Evolutionary conservation across 495 filamentous ascomycete genomes (phyloP).

Genomic region (Penicillium canescens): DNA sequence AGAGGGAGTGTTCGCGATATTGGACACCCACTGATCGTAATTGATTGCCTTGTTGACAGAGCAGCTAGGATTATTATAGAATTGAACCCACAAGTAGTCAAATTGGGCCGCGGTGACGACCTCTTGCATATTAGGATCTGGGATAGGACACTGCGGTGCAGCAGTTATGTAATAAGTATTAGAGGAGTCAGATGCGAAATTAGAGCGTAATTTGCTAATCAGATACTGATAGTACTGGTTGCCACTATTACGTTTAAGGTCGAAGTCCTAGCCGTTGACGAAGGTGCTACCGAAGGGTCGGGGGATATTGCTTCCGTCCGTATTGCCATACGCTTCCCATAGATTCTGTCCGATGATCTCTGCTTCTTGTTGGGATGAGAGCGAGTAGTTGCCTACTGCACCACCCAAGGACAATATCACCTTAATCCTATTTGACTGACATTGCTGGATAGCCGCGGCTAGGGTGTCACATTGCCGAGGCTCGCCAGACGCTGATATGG

Average conservation of each 20-base stretch:
- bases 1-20: constrained; percentile 38
- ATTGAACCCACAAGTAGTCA: constrained; percentile 49
- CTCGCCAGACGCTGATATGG: constrained; percentile 20
- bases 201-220: constrained; percentile 44
- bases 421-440: constrained; percentile 50
- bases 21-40: constrained; percentile 46
- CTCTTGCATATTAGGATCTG: constrained; percentile 52
- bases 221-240: constrained; percentile 42
- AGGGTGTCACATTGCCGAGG: constrained; percentile 43
- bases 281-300: constrained; percentile 54
- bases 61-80: constrained; percentile 44
- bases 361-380: constrained; percentile 43
- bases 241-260: constrained; percentile 34
- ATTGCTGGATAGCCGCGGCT: constrained; percentile 45
- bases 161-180: constrained; percentile 58
- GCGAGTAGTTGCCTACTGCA: constrained; percentile 35
- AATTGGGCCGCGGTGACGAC: constrained; percentile 30
- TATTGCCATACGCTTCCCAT: constrained; percentile 55
- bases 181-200: constrained; percentile 41
- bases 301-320: constrained; percentile 25
- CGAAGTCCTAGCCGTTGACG: constrained; percentile 63
- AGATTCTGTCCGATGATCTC: constrained; percentile 47
- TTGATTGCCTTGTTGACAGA: constrained; percentile 27
- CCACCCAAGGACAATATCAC: constrained; percentile 54
- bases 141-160: constrained; percentile 56